A percentile compares a stretch with the other conserved stretches of the same genome.
These are phyloP conservation scores for Ustilago lituana DNA, from an alignment of 1,284 basidiomycete genomes.

Conservation along the genomic window DNA sequence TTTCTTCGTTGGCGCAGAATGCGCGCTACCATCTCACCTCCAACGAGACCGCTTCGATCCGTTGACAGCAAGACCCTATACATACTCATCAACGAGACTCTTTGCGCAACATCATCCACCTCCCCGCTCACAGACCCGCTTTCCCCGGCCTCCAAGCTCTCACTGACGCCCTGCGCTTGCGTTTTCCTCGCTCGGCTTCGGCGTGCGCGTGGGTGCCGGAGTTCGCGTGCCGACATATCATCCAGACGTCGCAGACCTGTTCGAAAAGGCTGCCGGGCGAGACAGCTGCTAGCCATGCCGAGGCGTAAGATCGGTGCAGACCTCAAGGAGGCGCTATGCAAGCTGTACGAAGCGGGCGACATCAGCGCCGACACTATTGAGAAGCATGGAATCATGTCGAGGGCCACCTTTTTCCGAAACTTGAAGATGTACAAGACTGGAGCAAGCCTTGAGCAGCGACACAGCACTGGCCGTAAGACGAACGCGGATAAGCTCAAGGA, in stretches of 20 bases:
- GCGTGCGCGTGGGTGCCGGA: too few relatives aligned
- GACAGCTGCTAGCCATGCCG: slow-evolving; percentile 22
- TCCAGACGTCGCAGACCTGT: not conserved
- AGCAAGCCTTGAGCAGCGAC: slow-evolving; percentile 45
- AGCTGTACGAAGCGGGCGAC: slow-evolving; percentile 51
- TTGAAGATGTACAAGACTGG: slow-evolving; percentile 50
- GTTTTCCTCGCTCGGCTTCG: too few relatives aligned
- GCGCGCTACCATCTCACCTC: slow-evolving; percentile 21
- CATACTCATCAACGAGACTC: too few relatives aligned
- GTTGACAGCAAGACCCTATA: slow-evolving; percentile 12
- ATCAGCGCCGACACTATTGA: slow-evolving; percentile 49
- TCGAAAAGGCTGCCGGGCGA: not conserved
- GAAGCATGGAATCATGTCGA: slow-evolving; percentile 50
- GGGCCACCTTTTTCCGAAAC: slow-evolving; percentile 49
- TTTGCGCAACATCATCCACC: too few relatives aligned
- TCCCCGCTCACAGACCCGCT: too few relatives aligned
- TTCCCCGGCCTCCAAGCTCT: too few relatives aligned
- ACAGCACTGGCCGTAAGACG: slow-evolving; percentile 49
- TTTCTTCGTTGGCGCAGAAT: slow-evolving; percentile 6
- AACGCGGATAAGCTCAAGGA: slow-evolving; percentile 50
- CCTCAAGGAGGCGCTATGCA: slow-evolving; percentile 51
- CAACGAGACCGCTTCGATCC: slow-evolving; percentile 46
- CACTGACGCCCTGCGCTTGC: not conserved
- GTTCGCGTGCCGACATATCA: too few relatives aligned
- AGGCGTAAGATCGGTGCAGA: slow-evolving; percentile 50